Evolutionary conservation across 2,329 filamentous ascomycete genomes (phyloP), one percentile per base, ranked within the genome.

Genomic region (Fusarium sulawesiense): DNA sequence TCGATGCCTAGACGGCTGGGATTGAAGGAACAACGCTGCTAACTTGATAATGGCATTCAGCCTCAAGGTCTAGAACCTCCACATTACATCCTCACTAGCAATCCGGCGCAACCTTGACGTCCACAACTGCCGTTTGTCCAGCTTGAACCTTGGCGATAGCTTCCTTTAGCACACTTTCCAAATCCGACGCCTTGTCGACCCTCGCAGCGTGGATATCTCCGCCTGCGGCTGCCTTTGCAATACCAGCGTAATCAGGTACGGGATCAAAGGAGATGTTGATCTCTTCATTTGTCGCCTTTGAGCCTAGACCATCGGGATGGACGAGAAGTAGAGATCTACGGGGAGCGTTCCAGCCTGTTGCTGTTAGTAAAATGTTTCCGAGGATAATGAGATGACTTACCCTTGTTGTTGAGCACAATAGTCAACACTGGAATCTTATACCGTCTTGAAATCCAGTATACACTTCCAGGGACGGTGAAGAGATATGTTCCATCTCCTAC

Each of bases 201-300:
- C 77, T 78, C 0, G 83, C 84, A 0, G 86, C 80, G 60, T 84
- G 84, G 10, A 88, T 77, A 21, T 87, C 81, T 9, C 87, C 87
- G 2, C 84, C 85, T 0, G 85, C 84, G 0, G 88, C 87, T 2
- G 87, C 88, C 78, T 88, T 87, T 21, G 87, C 88, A 51, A 90
- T 88, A 40, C 86, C 87, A 1, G 86, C 77, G 71, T 88, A 90
- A 75, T 90, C 86, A 0, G 88, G 88, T 7, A 82, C 80, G 0
- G 88, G 88, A 27, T 83, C 81, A 65, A 90, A 89, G 2, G 85
- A 87, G 67, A 89, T 89, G 73, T 89, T 89, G 69, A 89, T 84
- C 75, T 89, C 88, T 60, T 88, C 86, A 75, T 89, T 89, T n/a
- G 81, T 85, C 1, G 86, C 85, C 71, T 78, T 81, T 27, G 87